phyloP scores from a whole-genome alignment of 306 rosid genomes.

The Casuarina glauca region DNA sequence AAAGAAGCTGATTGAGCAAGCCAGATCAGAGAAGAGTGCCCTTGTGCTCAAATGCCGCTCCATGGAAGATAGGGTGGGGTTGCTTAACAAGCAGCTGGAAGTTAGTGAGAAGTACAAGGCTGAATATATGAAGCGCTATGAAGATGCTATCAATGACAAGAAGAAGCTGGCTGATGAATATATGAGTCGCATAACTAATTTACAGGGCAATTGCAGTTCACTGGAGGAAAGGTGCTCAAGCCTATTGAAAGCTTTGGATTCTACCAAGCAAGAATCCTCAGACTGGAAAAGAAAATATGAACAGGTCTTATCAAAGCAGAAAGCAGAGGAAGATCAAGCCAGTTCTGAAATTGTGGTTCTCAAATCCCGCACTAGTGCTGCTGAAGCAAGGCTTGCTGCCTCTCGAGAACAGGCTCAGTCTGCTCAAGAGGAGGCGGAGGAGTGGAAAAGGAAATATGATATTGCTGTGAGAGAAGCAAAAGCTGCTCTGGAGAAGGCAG shows the following conservation, averaged over 20 bases:
- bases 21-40: constrained; percentile 75
- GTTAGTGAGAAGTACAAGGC: constrained; percentile 78
- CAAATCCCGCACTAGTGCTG: constrained; percentile 83
- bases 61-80: constrained; percentile 69
- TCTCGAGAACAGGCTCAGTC: constrained; percentile 88
- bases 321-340: constrained; percentile 83
- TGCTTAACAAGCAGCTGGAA: constrained; percentile 81
- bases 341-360: constrained; percentile 80
- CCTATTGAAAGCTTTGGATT: constrained; percentile 68
- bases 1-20: constrained; percentile 70
- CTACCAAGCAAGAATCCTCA: constrained; percentile 68
- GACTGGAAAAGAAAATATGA: constrained; percentile 92
- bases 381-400: constrained; percentile 94
- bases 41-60: constrained; percentile 65
- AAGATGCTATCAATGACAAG: constrained; percentile 85
- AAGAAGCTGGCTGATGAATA: constrained; percentile 85
- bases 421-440: constrained; percentile 96
- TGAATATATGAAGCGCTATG: constrained; percentile 80
- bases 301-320: constrained; percentile 62
- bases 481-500: constrained; percentile 90
- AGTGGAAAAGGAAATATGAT: constrained; percentile 95
- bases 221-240: constrained; percentile 69
- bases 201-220: constrained; percentile 77
- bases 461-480: constrained; percentile 84
- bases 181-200: constrained; percentile 69